Base-by-base conservation (phyloP, 805 yeast genomes). In the Candida maesae region DNA sequence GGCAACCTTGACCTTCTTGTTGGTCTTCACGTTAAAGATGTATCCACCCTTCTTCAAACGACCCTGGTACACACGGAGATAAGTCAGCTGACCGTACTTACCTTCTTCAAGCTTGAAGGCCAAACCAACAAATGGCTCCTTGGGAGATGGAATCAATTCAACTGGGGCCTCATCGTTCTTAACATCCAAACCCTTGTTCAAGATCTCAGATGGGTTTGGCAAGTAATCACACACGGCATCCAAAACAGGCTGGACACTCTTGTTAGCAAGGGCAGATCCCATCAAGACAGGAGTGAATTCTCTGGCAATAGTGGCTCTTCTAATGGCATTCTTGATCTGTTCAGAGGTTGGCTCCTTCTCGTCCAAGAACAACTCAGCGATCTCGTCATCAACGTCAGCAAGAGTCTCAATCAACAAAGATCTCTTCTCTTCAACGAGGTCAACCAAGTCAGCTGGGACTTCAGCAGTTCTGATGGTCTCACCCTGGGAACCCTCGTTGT, bases 51-150 rank as follows among this genome's bases (percentile, higher is more conserved):
- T 93, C 68, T 79, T 85, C 67, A 93, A 71, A 57, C 79, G 80
- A 56, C 99, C 99, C 70, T 93, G 99, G 67, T 93, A 93, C 25
- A 93, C 96, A 64, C 99, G 83, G 60, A 93, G 78, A 62, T 93
- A 93, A 24, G 99, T 93, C 58, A 93, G 77, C 72, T 93, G 99
- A 55, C 99, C 99, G 63, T 87, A 93, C 58, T 87, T 83, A 52
- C 99, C 98, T 70, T 93, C 99, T 70, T 93, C 99, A 51, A 93
- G 79, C 70, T 93, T 93, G 79, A 93, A 93, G n/a, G 99, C 99
- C 45, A 93, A 75, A 35, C 96, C 97, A 42, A 93, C 95, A 57
- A 93, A 87, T 28, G 97, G 95, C 52, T 80, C 77, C 41, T 71
- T 59, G 15, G 80, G 67, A 17, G 90, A 73, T 32, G 98, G 95